Base-by-base conservation (phyloP, 169 alveolate genomes). In the Theileria annulata region DNA sequence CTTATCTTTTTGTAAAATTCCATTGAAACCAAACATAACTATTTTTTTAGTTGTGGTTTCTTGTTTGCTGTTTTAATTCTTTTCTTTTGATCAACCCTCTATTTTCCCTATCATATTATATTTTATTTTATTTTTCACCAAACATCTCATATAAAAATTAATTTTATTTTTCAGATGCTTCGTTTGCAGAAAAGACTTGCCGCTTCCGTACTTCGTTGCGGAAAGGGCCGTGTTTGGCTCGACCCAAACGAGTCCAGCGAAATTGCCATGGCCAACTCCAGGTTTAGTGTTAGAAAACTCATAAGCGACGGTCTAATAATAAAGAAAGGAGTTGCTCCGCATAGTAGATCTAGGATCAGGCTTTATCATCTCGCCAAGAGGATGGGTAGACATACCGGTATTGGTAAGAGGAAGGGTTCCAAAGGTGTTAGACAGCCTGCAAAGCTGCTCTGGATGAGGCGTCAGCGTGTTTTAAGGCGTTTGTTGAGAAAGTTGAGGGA, bases 241-340 rank as follows among this genome's bases (percentile, higher is more conserved):
- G 99, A 98, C 94, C 99, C 99, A 72, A 97, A 97, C 80, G 99
- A 97, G 90, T 86, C 96, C 73, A 94, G 93, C 87, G 99, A 97
- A 90, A 96, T 97, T 75, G 94, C 98, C 56, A 92, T 96, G 91
- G 99, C 99, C 70, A 98, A 97, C 95, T 97, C 99, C 77, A 97
- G 99, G n/a, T 89, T 89, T 70, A 92, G 96, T 87, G 93, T 97
- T 89, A 92, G 99, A 77, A 97, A 97, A 94, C 93, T 98, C 81
- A 92, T 94, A 82, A 96, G 97, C 88, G 99, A 97, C 80, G 99
- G 99, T 69, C 91, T 98, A 79, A 96, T 97, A 87, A 93, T 97
- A 87, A 96, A 96, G 88, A 96, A 97, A 92, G 95, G 98, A 15
- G 98, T 95, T 56, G 96, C 95, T 66, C 96, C 98, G 72, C 99